These are phyloP conservation scores for Closterium sp. DNA, from an alignment of 139 green algal genomes.

Conservation along the genomic window DNA sequence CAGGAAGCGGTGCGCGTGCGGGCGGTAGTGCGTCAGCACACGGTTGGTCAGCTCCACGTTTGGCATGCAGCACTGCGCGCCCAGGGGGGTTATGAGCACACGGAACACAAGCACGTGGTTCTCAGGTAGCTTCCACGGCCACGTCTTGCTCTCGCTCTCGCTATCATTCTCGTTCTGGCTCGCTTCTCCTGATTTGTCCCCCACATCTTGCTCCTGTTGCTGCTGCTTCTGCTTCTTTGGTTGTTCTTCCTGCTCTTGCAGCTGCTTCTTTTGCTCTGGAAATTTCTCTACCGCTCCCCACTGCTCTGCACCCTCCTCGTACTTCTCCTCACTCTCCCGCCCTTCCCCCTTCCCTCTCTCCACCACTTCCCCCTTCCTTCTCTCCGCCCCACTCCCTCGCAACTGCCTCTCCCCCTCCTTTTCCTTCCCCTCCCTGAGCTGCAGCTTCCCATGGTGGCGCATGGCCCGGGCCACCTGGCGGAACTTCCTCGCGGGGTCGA, in stretches of 20 bases:
- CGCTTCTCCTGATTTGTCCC: not conserved
- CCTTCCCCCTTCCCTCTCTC: not conserved
- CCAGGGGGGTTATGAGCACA: constrained; percentile 19
- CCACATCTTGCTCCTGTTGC: not conserved
- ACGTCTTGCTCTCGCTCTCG: not conserved
- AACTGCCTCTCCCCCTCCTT: not conserved
- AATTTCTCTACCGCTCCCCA: too few species aligned
- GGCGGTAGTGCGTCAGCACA: constrained; percentile 16
- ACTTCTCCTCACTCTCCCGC: not conserved
- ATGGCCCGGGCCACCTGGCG: not conserved
- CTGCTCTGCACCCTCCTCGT: not conserved
- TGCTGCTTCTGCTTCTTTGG: not conserved
- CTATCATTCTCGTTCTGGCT: too few species aligned
- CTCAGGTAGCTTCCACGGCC: not conserved
- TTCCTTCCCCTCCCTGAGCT: not conserved
- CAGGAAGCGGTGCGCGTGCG: constrained; percentile 11
- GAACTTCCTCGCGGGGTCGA: not conserved
- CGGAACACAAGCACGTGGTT: constrained; percentile 17
- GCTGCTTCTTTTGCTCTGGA: not conserved
- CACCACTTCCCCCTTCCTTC: too few species aligned
- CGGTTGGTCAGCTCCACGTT: constrained; percentile 18
- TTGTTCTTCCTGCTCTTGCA: not conserved
- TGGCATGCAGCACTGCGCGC: constrained; percentile 1
- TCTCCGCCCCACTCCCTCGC: too few species aligned
- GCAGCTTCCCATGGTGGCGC: not conserved